These are phyloP conservation scores for Pleurostoma richardsiae DNA, from an alignment of 2,329 filamentous ascomycete species.

Conservation along the genomic window DNA sequence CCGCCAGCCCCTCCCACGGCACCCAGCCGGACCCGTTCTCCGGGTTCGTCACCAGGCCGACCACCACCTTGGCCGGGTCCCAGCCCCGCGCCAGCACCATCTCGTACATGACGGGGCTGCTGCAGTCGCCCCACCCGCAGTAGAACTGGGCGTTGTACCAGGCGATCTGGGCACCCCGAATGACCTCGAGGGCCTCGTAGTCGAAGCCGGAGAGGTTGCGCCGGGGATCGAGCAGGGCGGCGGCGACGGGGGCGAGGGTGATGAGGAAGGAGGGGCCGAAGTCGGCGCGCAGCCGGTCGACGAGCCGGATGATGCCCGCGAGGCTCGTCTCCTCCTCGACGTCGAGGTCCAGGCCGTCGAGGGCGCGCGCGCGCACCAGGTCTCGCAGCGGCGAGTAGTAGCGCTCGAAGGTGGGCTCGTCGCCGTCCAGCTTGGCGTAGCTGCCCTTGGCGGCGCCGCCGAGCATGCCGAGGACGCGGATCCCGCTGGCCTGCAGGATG, in stretches of 20 bases:
- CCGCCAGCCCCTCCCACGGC: slow-evolving; percentile 48
- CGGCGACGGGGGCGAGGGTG: slow-evolving; percentile 72
- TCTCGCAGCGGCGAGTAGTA: slow-evolving; percentile 64
- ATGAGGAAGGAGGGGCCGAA: slow-evolving; percentile 66
- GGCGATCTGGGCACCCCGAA: slow-evolving; percentile 57
- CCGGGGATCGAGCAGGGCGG: slow-evolving; percentile 59
- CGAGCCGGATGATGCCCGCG: slow-evolving; percentile 54
- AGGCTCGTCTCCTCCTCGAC: slow-evolving; percentile 71
- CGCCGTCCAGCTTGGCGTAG: slow-evolving; percentile 53
- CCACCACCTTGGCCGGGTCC: slow-evolving; percentile 62
- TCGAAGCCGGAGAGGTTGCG: slow-evolving; percentile 70
- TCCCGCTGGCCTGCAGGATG: slow-evolving; percentile 61
- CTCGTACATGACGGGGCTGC: slow-evolving; percentile 41
- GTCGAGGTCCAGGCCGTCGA: slow-evolving; percentile 68
- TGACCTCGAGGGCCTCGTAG: slow-evolving; percentile 64
- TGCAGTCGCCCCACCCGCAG: slow-evolving; percentile 72
- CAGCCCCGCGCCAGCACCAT: slow-evolving; percentile 52
- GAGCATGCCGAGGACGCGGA: slow-evolving; percentile 76
- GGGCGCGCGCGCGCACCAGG: slow-evolving; percentile 49
- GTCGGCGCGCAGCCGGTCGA: slow-evolving; percentile 59
- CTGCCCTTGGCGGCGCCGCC: slow-evolving; percentile 72
- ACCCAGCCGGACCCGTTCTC: slow-evolving; percentile 65
- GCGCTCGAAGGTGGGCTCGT: slow-evolving; percentile 53
- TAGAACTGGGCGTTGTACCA: slow-evolving; percentile 88
- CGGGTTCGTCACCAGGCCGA: slow-evolving; percentile 71